Conservation (phyloP, 805 yeast species). For the Saturnispora dispora region DNA sequence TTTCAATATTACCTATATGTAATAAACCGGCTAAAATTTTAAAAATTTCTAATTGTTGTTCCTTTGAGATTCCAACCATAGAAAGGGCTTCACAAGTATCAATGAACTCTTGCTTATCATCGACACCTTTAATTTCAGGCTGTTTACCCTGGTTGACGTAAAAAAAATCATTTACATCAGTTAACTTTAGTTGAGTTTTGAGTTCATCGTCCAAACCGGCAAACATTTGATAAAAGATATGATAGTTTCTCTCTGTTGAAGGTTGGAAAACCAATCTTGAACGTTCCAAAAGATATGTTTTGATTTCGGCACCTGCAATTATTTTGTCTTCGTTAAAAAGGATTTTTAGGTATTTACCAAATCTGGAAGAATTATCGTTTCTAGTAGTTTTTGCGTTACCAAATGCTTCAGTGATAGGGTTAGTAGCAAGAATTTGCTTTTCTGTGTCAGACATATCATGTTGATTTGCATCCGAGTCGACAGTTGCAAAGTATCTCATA, state of each 20-base stretch:
- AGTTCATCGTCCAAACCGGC: slow-evolving; percentile 57
- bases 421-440: slow-evolving; percentile 89
- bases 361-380: slow-evolving; percentile 95
- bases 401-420: slow-evolving; percentile 95
- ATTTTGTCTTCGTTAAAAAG: slow-evolving; percentile 65
- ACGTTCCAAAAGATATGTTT: slow-evolving; percentile 88
- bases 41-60: slow-evolving; percentile 60
- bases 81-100: slow-evolving; percentile 69
- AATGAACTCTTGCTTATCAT: slow-evolving; percentile 70
- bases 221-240: slow-evolving; percentile 83
- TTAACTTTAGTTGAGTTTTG: slow-evolving; percentile 50
- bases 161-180: slow-evolving; percentile 57
- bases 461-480: slow-evolving; percentile 44
- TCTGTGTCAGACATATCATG: slow-evolving; percentile 84
- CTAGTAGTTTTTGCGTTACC: slow-evolving; percentile 98
- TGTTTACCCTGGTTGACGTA: slow-evolving; percentile 87
- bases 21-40: slow-evolving; percentile 77
- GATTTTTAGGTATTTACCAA: slow-evolving; percentile 92
- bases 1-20: slow-evolving; percentile 87
- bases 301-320: slow-evolving; percentile 88
- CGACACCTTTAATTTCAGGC: slow-evolving; percentile 61
- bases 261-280: slow-evolving; percentile 95
- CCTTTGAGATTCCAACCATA: slow-evolving; percentile 62
- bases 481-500: slow-evolving; percentile 96
- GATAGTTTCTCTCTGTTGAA: slow-evolving; percentile 82